Evolutionary conservation across 1,139 yeast species (phyloP), one percentile per base, ranked within the genome.

Genomic region (Eremothecium gossypii): DNA sequence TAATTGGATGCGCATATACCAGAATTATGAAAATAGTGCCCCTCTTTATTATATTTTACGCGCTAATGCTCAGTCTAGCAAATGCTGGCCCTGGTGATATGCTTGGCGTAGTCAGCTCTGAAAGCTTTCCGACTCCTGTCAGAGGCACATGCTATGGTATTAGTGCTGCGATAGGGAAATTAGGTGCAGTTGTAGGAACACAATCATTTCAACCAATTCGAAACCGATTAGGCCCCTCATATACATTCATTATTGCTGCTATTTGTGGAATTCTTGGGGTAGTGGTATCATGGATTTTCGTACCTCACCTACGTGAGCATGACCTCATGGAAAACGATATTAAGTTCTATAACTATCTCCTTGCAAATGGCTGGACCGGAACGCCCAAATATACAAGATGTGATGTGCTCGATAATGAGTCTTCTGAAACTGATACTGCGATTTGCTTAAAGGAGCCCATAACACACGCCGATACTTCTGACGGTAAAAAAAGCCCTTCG

Each of bases 1-100:
- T 75, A 45, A 74, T 77, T 33, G 83, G 83, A 29, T 69, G 73
- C 49, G 72, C 77, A 2, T 77, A 67, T 54, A 69, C 68, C 13
- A 65, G 71, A 55, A 54, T 77, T 45, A 58, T 59, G 35, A 67
- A 71, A 39, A 75, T 74, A 46, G 64, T 71, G n/a, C 73, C 77
- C 5, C 60, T 76, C 26, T 77, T 77, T 58, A 71, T 77, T 41
- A 61, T 77, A 40, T 73, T 77, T 53, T 77, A 76, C 55, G 83
- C 81, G 27, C 58, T 77, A 27, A 73, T 77, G 73, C 70, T 70
- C 63, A 69, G 74, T 3, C 58, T 67, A 48, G 87, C 87, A 52
- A 81, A 81, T 60, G 66, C 80, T 52, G 91, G 93, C 3, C 91
- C 91, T 3, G 91, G 91, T 50, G 73, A 81, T 57, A 75, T 75